Conservation (phyloP, 208 protist species). For the Leishmania tarentolae region DNA sequence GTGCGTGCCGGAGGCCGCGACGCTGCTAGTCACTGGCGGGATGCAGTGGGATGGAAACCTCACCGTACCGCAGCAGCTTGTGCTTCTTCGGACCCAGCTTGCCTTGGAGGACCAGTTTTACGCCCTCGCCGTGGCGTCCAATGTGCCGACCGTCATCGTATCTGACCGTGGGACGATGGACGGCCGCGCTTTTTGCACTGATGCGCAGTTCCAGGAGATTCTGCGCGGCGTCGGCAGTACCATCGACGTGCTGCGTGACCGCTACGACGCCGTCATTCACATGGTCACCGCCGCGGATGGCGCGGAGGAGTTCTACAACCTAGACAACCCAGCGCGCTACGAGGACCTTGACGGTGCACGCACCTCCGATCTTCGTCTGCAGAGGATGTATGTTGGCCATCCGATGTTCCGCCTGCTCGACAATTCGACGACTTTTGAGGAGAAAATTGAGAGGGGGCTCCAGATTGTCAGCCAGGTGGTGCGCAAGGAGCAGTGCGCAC, state of each 20-base stretch:
- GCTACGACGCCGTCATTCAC: constrained; percentile 87
- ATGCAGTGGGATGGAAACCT: constrained; percentile 61
- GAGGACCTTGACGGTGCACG: constrained; percentile 77
- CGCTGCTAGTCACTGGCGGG: constrained; percentile 72
- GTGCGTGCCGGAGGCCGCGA: constrained; percentile 83
- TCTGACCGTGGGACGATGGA: constrained; percentile 89
- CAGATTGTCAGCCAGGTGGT: constrained; percentile 66
- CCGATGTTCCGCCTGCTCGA: constrained; percentile 73
- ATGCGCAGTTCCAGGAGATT: constrained; percentile 62
- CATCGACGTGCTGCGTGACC: constrained; percentile 67
- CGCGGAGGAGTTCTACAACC: constrained; percentile 77
- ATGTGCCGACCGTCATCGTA: constrained; percentile 56
- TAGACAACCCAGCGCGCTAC: constrained; percentile 82
- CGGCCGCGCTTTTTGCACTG: constrained; percentile 74
- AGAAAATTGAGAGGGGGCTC: constrained; percentile 74
- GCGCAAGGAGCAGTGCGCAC: constrained; percentile 32
- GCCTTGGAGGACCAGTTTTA: constrained; percentile 83
- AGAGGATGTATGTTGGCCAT: constrained; percentile 78
- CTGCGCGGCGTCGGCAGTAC: constrained; percentile 42
- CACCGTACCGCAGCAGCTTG: constrained; percentile 61
- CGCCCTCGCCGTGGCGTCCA: constrained; percentile 50
- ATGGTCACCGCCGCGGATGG: constrained; percentile 79
- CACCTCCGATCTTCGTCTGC: constrained; percentile 78
- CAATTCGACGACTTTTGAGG: constrained; percentile 74
- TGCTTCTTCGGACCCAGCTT: constrained; percentile 69